These are phyloP conservation scores for Stagonosporopsis tanaceti DNA, from an alignment of 2,329 filamentous ascomycete genomes.

Conservation along the genomic window DNA sequence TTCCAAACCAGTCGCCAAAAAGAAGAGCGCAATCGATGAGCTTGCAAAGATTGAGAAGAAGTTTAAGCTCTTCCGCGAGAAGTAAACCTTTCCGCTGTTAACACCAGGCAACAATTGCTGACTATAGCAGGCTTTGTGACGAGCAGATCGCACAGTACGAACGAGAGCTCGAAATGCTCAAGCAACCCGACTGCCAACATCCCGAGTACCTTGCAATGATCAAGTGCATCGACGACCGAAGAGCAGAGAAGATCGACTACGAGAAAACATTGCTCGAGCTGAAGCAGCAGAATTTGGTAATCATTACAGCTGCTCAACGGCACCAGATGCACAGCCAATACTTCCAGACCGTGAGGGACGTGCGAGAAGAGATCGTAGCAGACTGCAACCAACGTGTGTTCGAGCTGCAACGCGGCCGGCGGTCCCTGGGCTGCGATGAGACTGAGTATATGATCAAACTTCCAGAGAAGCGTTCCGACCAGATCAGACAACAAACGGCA, in stretches of 20 bases:
- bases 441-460: slow-evolving; percentile 85
- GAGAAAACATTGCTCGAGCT: slow-evolving; percentile 78
- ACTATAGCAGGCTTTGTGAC: slow-evolving; percentile 74
- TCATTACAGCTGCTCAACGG: slow-evolving; percentile 79
- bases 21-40: slow-evolving; percentile 80
- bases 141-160: slow-evolving; percentile 86
- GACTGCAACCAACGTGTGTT: slow-evolving; percentile 89
- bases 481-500: slow-evolving; percentile 83
- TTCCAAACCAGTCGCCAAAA: slow-evolving; percentile 70
- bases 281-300: slow-evolving; percentile 73
- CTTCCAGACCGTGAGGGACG: slow-evolving; percentile 84
- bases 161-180: slow-evolving; percentile 67
- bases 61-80: slow-evolving; percentile 84
- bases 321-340: slow-evolving; percentile 90
- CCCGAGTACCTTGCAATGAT: slow-evolving; percentile 92
- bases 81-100: slow-evolving; percentile 57
- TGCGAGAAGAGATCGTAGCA: slow-evolving; percentile 80
- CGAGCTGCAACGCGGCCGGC: slow-evolving; percentile 87
- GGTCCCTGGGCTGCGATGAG: slow-evolving; percentile 78
- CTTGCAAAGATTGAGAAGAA: slow-evolving; percentile 84
- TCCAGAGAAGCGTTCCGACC: slow-evolving; percentile 76
- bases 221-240: slow-evolving; percentile 81
- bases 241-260: slow-evolving; percentile 79
- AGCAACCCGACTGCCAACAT: slow-evolving; percentile 71
- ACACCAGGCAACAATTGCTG: slow-evolving; percentile 22